These are phyloP conservation scores for Zygotorulaspora chibaensis DNA, from an alignment of 805 yeast species.

Conservation along the genomic window DNA sequence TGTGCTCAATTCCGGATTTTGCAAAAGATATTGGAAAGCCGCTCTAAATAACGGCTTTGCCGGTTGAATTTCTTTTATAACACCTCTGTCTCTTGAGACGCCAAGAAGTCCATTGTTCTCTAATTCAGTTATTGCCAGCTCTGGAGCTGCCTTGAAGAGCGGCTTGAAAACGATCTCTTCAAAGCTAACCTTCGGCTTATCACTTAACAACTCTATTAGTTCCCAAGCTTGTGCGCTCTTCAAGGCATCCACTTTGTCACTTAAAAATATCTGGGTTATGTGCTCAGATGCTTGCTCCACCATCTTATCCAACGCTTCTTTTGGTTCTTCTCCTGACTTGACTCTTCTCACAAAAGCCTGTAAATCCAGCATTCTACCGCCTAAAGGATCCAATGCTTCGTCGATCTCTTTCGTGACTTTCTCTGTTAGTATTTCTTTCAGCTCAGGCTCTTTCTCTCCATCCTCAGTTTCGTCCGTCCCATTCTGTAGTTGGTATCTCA, in stretches of 20 bases:
- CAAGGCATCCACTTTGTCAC: slow-evolving; percentile 49
- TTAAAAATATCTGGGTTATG: slow-evolving; percentile 70
- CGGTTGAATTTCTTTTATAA: slow-evolving; percentile 58
- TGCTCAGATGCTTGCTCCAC: slow-evolving; percentile 82
- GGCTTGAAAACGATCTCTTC: slow-evolving; percentile 53
- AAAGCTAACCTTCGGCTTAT: slow-evolving; percentile 43
- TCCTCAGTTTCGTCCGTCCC: slow-evolving; percentile 22
- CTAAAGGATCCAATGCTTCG: slow-evolving; percentile 64
- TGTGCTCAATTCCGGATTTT: slow-evolving; percentile 52
- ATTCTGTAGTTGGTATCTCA: slow-evolving; percentile 29
- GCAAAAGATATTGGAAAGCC: slow-evolving; percentile 65
- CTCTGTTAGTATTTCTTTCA: slow-evolving; percentile 11
- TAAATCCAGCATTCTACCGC: slow-evolving; percentile 92
- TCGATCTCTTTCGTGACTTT: slow-evolving; percentile 42
- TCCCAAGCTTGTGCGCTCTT: slow-evolving; percentile 85
- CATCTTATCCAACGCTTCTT: slow-evolving; percentile 73
- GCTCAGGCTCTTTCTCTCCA: slow-evolving; percentile 26
- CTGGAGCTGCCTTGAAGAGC: slow-evolving; percentile 53
- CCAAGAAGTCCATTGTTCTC: slow-evolving; percentile 77
- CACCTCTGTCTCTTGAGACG: slow-evolving; percentile 72
- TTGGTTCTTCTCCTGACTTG: slow-evolving; percentile 79
- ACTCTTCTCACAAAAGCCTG: slow-evolving; percentile 87
- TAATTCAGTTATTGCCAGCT: slow-evolving; percentile 56
- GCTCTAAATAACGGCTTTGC: slow-evolving; percentile 82
- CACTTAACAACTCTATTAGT: slow-evolving; percentile 60